phyloP scores from a whole-genome alignment of 371 early-diverging fungal genomes.

The Mucor racemosus region DNA sequence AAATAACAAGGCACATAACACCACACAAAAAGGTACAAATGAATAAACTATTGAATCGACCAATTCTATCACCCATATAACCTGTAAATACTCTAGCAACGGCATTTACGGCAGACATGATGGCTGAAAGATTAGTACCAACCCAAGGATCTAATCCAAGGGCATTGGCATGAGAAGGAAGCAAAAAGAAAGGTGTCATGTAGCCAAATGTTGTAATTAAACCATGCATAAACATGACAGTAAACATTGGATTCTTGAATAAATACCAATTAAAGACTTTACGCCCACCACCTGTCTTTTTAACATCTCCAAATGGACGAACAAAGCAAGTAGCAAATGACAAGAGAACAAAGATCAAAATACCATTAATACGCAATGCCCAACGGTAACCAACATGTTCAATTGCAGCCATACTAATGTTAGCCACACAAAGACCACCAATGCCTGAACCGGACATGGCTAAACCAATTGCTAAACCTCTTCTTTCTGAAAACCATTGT shows the following conservation, averaged over 20 bases:
- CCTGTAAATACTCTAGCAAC: slow-evolving; percentile 53
- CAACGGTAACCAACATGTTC: slow-evolving; percentile 59
- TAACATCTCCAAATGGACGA: slow-evolving; percentile 49
- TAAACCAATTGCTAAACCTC: slow-evolving; percentile 78
- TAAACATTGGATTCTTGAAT: slow-evolving; percentile 32
- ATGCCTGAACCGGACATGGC: slow-evolving; percentile 79
- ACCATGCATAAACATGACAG: slow-evolving; percentile 38
- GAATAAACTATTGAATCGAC: slow-evolving; percentile 58
- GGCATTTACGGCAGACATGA: slow-evolving; percentile 51
- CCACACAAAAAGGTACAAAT: slow-evolving; percentile 50
- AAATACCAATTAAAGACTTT: slow-evolving; percentile 46
- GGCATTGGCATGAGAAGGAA: slow-evolving; percentile 39
- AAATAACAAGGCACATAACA: slow-evolving; percentile 35
- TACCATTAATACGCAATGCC: slow-evolving; percentile 62
- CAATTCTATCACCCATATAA: slow-evolving; percentile 54
- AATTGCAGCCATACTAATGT: slow-evolving; percentile 64
- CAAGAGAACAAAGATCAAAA: slow-evolving; percentile 55
- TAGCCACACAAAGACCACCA: slow-evolving; percentile 76
- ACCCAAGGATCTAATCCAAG: slow-evolving; percentile 30
- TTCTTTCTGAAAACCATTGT: slow-evolving; percentile 76
- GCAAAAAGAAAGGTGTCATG: slow-evolving; percentile 38
- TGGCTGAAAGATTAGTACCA: slow-evolving; percentile 40
- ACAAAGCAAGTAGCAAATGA: slow-evolving; percentile 49
- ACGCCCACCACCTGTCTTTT: slow-evolving; percentile 49
- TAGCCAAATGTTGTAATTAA: slow-evolving; percentile 40